phyloP scores from a whole-genome alignment of 2,329 filamentous ascomycete genomes.

The Penicillium italicum region DNA sequence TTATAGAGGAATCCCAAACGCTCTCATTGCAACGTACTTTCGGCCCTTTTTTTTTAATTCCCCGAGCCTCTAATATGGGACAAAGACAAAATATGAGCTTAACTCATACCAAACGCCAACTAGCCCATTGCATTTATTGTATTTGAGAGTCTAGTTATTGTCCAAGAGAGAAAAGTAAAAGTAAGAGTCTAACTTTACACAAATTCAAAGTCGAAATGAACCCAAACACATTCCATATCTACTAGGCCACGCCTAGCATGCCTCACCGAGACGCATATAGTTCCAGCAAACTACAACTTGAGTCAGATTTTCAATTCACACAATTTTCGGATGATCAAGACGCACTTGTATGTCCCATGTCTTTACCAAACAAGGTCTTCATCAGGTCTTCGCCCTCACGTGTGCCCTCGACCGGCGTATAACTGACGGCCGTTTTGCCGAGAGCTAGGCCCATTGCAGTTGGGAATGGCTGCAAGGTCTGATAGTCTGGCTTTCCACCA shows the following conservation, averaged over 20 bases:
- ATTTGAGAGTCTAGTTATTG: too few relatives aligned
- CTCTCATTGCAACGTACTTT: too few relatives aligned
- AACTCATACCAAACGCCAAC: not conserved
- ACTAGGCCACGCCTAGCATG: constrained; percentile 15
- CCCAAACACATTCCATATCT: not conserved
- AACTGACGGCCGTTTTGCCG: constrained; percentile 65
- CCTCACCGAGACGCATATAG: constrained; percentile 49
- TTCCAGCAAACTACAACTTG: constrained; percentile 52
- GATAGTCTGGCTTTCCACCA: constrained; percentile 45
- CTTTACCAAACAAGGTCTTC: constrained; percentile 63
- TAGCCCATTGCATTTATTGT: too few relatives aligned
- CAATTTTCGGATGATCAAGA: constrained; percentile 14
- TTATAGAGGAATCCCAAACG: too few relatives aligned
- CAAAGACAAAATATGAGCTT: too few relatives aligned
- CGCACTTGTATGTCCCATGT: constrained; percentile 63
- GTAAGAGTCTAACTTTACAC: not conserved
- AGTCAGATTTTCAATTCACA: constrained; percentile 5
- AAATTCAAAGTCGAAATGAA: not conserved
- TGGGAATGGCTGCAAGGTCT: constrained; percentile 53
- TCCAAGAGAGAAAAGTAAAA: not conserved
- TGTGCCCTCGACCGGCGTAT: constrained; percentile 56
- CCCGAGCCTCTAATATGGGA: too few relatives aligned
- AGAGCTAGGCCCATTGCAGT: constrained; percentile 69
- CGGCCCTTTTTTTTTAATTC: too few relatives aligned
- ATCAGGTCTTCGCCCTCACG: constrained; percentile 60